Percentiles rank a stretch among this genome's conserved stretches.
Conservation (phyloP, 2,329 filamentous ascomycete genomes). For the Pleomassaria siparia region DNA sequence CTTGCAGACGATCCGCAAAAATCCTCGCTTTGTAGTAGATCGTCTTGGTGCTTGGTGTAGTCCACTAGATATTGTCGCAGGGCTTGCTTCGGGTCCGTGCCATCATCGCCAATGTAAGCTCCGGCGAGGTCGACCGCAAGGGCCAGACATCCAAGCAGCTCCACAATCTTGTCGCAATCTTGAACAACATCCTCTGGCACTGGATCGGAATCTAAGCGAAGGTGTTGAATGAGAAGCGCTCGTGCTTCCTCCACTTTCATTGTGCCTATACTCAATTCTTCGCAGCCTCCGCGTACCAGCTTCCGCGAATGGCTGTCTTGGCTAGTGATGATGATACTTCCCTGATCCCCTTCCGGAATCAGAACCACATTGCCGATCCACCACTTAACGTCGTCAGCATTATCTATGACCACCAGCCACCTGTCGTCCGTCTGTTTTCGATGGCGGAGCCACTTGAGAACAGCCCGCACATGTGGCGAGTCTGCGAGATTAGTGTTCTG, state of each 20-base stretch:
- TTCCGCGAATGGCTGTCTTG: constrained; percentile 10
- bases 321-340: constrained; percentile 14
- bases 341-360: constrained; percentile 8
- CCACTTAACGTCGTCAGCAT: constrained; percentile 11
- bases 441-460: constrained; percentile 4
- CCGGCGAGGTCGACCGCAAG: constrained; percentile 10
- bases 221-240: constrained; percentile 11
- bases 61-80: constrained; percentile 8
- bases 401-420: constrained; percentile 13
- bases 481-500: constrained; percentile 5
- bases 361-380: constrained; percentile 9
- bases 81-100: constrained; percentile 5
- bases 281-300: constrained; percentile 8
- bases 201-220: constrained; percentile 1
- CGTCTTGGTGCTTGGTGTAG: constrained; percentile 10
- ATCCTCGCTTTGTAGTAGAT: constrained; percentile 9
- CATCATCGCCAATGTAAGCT: constrained; percentile 11
- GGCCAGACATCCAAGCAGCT: constrained; percentile 8
- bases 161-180: constrained; percentile 8
- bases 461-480: constrained; percentile 6
- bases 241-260: constrained; percentile 10
- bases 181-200: constrained; percentile 5
- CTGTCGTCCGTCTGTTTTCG: constrained; percentile 7
- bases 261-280: constrained; percentile 8
- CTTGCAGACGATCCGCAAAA: constrained; percentile 8